Base-by-base conservation (phyloP, 2,329 filamentous ascomycete species). In the Verticillium alfalfae region DNA sequence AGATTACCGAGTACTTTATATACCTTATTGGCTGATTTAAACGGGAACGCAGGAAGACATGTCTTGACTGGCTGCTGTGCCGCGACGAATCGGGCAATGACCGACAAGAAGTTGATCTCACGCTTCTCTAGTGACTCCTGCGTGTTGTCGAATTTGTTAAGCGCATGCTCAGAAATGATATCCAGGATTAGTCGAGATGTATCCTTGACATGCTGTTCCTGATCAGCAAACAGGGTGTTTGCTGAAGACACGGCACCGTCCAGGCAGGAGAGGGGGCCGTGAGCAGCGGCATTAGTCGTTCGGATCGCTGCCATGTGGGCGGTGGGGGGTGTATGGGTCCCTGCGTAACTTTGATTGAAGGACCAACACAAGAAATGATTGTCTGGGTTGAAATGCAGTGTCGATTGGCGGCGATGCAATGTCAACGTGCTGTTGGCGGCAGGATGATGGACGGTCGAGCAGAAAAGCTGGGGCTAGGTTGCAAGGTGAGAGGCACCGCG, bases 11-110 rank as follows among this genome's bases (percentile, higher is more conserved):
- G 63, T 1, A 73, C 71, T n/a, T 73, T 73, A 59, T 71, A 66
- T 7, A 68, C 66, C 55, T 74, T 77, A 61, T 67, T 72, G 15
- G 75, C 72, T 0, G 69, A 73, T 41, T 73, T 73, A 63, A 72
- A 73, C 1, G 71, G 71, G 56, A 73, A 73, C 2, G 70, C 70
- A 0, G 71, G 71, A 1, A 73, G 45, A 22, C 45, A 52, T 52
- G 45, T 18, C 18, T 52, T 18, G 1, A 52, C 18, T 8, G 64
- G 64, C 5, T 57, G 63, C 31, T 62, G 60, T 1, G 63, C 62
- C 1, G n/a, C 59, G 54, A 72, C 69, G 22, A 69, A 72, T 12
- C 38, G 31, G 15, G 57, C 59, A 26, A 72, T 70, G 34, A 66
- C 60, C 2, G 66, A 56, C 15, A 70, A 57, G 37, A 72, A 72